Conservation (phyloP, 768 basidiomycete species). For the Panaeolus papilionaceus region DNA sequence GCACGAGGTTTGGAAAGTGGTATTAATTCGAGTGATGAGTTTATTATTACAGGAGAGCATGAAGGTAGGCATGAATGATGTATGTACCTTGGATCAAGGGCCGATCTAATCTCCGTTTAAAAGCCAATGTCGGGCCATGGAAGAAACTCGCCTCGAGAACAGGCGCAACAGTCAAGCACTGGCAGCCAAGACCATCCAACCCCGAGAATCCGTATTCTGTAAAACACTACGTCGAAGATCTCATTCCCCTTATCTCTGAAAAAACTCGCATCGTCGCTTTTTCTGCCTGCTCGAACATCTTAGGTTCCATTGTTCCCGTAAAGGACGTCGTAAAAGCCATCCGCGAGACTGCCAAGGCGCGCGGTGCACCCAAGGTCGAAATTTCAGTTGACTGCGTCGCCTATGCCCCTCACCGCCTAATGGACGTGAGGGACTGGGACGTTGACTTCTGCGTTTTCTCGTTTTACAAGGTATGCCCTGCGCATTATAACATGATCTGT, state of each 20-base stretch:
- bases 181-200: constrained; percentile 56
- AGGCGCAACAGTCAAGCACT: constrained; percentile 61
- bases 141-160: constrained; percentile 70
- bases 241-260: constrained; percentile 65
- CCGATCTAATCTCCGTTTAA: constrained; percentile 9
- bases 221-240: constrained; percentile 54
- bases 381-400: constrained; percentile 80
- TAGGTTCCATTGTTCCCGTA: constrained; percentile 70
- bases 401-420: constrained; percentile 73
- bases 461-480: constrained; percentile 68
- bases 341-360: constrained; percentile 53
- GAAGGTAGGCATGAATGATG: constrained; percentile 55
- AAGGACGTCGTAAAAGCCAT: constrained; percentile 59
- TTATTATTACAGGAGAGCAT: constrained; percentile 81
- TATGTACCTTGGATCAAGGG: not conserved
- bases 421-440: constrained; percentile 81
- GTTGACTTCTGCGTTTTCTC: constrained; percentile 77
- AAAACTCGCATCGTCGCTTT: constrained; percentile 79
- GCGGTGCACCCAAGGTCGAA: constrained; percentile 66
- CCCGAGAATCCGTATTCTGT: constrained; percentile 73
- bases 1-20: constrained; percentile 63
- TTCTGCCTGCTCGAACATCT: constrained; percentile 77
- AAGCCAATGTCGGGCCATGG: constrained; percentile 81
- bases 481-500: not conserved
- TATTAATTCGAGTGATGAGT: constrained; percentile 68